Evolutionary conservation across 2,329 filamentous ascomycete species (phyloP), one percentile per base, ranked within the genome.

Genomic region (Sclerotinia sclerotiorum): DNA sequence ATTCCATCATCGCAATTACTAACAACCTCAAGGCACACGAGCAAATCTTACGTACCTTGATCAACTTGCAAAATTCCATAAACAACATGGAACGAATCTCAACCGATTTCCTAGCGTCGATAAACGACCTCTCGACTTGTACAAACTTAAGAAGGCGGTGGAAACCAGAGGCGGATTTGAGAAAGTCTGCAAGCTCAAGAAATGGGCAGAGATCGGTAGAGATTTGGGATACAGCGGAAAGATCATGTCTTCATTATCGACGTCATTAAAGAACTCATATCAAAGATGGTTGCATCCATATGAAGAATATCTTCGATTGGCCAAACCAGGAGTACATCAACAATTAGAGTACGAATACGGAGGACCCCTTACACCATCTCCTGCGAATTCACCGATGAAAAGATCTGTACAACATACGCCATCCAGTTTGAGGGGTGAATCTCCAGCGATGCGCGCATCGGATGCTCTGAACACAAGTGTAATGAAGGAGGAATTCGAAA

Each of bases 181-280:
- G 67, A 92, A 92, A 77, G 95, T 99, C 56, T 99, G 95, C 84
- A 97, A 97, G 80, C 85, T 90, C 68, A 99, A 99, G 81, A 98
- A 98, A 82, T 99, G 95, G 95, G 95, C 95, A 21, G 95, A 99
- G 79, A 98, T 99, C 74, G 95, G 95, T 46, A 89, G 95, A 76
- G 95, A 98, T 78, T 82, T 99, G 60, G 95, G 95, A 67, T 99
- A 99, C 80, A 98, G 94, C 77, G 95, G 95, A 77, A 99, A 99
- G 82, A 99, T 99, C 72, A 99, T 99, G 95, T 98, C 94, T 2
- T 98, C 95, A 11, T 82, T 99, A 58, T 99, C 95, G 7, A 99
- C 95, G 0, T 98, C 95, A 6, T 85, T 99, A 54, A 99, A 98
- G 79, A 99, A 99, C 79, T 98, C 95, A 0, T 99, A 96, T 75